Evolutionary conservation across 2,329 filamentous ascomycete genomes (phyloP), one percentile per base, ranked within the genome.

Genomic region (Cercospora zeina): DNA sequence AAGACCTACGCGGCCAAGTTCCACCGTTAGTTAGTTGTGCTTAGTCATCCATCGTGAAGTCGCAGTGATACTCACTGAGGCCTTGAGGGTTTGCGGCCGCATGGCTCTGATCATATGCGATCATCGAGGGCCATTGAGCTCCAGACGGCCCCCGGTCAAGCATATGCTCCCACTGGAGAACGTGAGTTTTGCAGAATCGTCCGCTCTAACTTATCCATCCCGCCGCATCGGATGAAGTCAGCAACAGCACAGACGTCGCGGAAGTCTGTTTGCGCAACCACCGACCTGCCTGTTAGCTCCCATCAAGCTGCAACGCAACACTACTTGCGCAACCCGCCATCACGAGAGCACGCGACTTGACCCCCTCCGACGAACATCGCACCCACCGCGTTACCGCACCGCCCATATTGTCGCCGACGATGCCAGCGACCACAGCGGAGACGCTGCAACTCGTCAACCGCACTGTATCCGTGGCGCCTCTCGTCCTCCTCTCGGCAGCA

Each of bases 391-490:
- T 39, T 16, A 49, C 11, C 13, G 11, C 19, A 53, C 37, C 31
- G 14, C n/a, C 21, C 45, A 2, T 33, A 14, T 21, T 27, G 16
- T 16, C 34, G 42, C 21, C 53, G 78, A 86, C 75, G 77, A 97
- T 97, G 93, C 93, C 93, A 80, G 88, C 93, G 78, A 97, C 93
- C 69, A 97, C 93, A 76, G 91, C 93, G 78, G 93, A 97, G 83
- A 96, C 93, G 69, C 87, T 97, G 77, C 96, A 91, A 71, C 89
- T 97, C 76, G 92, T 97, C 77, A 93, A 88, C 73, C 88, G 91
- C 78, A 96, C 89, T 79, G 95, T 99, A 78, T 96, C 93, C 70
- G 93, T 99, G 79, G 95, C 95, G 73, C 95, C 95, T 71, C 88
- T 99, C 76, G 95, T 99, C 73, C 91, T 99, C 71, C 91, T 99